Base-by-base conservation (phyloP, 2,329 filamentous ascomycete species). In the Colletotrichum sp. region DNA sequence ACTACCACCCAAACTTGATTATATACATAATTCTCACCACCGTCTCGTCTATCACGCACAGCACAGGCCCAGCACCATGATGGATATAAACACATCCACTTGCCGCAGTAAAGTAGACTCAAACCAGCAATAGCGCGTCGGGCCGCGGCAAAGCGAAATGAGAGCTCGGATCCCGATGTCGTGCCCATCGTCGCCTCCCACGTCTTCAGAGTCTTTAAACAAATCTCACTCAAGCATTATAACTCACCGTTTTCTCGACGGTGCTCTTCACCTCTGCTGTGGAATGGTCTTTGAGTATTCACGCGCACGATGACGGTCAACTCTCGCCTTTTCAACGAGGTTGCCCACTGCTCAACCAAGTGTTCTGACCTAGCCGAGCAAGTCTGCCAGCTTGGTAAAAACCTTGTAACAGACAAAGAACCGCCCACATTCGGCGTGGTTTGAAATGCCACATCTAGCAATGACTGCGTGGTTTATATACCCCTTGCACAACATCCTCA, bases 81-180 rank as follows among this genome's bases (percentile, higher is more conserved):
- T 3, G 18, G 0, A 12, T 12, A 48, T 48, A n/a, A 48, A 7
- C 1, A 48, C 18, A n/a, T 48, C 9, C 8, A 48, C 5, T 0
- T 12, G 0, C 0, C 9, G 0, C 0, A 12, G 18, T 48, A 12
- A n/a, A n/a, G 18, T n/a, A 48, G 38, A 3, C 1, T n/a, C 9
- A 6, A n/a, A 48, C 9, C 10, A 12, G 38, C 18, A 48, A n/a
- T 18, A 1, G 1, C 15, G 15, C 34, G 13, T 1, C 34, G 34
- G 0, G 15, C 13, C 3, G 1, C 32, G 12, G 32, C 32, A 34
- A 34, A 34, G 32, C 0, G 32, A 15, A 34, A 7, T 38, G 36
- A 38, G 32, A 15, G 1, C 15, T 38, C 15, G 6, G 34, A 13
- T 16, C 2, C 13, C 6, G 34, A 38, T 0, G 15, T 16, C 7